A percentile compares a stretch with the other conserved stretches of the same genome.
Evolutionary conservation across 1,284 basidiomycete genomes (phyloP).

Genomic region (Rhodotorula sp.): DNA sequence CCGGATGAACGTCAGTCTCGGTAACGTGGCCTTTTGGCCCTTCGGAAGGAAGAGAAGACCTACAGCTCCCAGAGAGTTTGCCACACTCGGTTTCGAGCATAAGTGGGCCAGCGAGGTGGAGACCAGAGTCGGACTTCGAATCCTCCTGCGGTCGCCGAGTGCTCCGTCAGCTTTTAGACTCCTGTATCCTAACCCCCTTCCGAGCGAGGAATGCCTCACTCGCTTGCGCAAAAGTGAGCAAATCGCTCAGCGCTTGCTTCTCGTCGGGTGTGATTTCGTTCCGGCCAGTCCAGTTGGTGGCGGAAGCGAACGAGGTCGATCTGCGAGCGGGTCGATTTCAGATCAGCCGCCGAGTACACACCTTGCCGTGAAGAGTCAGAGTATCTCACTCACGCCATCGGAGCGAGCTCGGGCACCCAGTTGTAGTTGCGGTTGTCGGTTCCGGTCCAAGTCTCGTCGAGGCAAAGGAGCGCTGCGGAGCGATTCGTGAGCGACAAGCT

Average conservation of each 20-base stretch:
- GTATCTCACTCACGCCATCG: conserved; percentile 26
- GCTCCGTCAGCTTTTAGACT: conserved; percentile 6
- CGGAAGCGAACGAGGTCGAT: conserved; percentile 20
- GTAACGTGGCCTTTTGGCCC: no score
- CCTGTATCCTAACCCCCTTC: background rate
- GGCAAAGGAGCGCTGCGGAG: conserved; percentile 32
- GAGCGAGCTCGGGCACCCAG: conserved; percentile 41
- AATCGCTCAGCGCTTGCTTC: conserved; percentile 4
- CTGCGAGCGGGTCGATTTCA: background rate
- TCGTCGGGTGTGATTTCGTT: conserved; percentile 20
- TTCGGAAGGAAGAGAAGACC: background rate
- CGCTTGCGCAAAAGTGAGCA: conserved; percentile 29
- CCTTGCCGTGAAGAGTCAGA: no score
- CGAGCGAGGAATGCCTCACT: conserved; percentile 1
- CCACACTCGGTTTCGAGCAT: conserved; percentile 39
- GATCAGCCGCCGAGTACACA: background rate
- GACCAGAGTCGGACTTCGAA: conserved; percentile 32
- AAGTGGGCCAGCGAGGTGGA: conserved; percentile 39
- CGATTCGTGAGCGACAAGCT: background rate
- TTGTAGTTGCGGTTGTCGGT: conserved; percentile 30
- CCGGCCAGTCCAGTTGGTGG: conserved; percentile 33
- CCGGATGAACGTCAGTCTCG: no score
- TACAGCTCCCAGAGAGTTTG: conserved; percentile 31
- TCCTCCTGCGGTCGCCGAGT: conserved; percentile 2
- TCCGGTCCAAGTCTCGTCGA: conserved; percentile 27